Evolutionary conservation across 176 grass and related monocot species (phyloP), one percentile per base, ranked within the genome.

Genomic region (Phoenix dactylifera): DNA sequence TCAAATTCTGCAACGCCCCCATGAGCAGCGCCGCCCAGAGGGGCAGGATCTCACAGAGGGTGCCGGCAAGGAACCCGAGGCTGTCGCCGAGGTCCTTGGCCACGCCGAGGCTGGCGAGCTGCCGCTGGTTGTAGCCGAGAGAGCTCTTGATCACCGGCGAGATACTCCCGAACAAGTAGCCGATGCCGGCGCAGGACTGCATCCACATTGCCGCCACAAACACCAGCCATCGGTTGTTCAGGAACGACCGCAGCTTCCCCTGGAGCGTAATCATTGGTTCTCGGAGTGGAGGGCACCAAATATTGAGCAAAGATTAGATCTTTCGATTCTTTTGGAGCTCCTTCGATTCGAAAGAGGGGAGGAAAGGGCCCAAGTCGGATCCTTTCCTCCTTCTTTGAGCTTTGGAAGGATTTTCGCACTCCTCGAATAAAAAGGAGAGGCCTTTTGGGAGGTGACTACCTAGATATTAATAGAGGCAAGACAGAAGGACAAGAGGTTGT

Each of bases 131-230:
- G 60, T 62, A 62, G 3, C 60, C 60, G 16, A 62, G 20, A 9
- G n/a, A 44, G 18, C 60, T 62, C 32, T 62, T 62, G n/a, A 62
- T 44, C 29, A 62, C 60, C 18, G 28, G 60, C 29, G 60, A 62
- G 30, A 62, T 62, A 32, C 60, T 62, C 18, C 60, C 60, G 60
- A 62, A 62, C 32, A 62, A 22, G 60, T 62, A 62, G 32, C 60
- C 60, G 30, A 62, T 48, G 15, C 60, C 60, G 32, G 60, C 17
- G 9, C 60, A 62, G 25, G 60, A 49, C 60, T 62, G 60, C 60
- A 62, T 62, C 60, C 60, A 62, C 60, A 62, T 62, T 49, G 60
- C 60, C 17, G 60, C 60, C n/a, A 62, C 60, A 32, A 62, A 62
- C 17, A 48, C 60, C 60, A 62, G 30, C 60, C 60, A 62, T 62